Conservation (phyloP, 805 yeast species). For the Kodamaea leandrae region DNA sequence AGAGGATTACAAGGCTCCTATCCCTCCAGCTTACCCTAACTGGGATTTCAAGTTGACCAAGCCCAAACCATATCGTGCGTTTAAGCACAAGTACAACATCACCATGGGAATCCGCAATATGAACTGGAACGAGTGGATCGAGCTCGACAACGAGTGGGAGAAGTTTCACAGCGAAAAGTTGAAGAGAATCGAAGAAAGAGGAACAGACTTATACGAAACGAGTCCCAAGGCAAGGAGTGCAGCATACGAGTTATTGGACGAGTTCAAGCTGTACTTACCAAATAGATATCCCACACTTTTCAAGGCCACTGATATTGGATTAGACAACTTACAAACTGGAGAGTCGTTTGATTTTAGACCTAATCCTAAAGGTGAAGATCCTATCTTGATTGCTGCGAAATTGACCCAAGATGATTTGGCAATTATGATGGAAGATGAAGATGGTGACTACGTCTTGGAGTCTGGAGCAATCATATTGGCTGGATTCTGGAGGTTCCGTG, state of each 20-base stretch:
- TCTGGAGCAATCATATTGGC: conserved; percentile 65
- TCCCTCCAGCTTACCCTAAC: conserved; percentile 43
- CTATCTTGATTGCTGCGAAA: conserved; percentile 55
- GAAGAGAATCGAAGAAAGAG: conserved; percentile 46
- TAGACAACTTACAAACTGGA: conserved; percentile 51
- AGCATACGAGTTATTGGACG: conserved; percentile 54
- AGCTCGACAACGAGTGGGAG: conserved; percentile 64
- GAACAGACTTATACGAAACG: conserved; percentile 50
- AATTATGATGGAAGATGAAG: conserved; percentile 56
- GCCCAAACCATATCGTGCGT: conserved; percentile 66
- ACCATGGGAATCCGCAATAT: conserved; percentile 69
- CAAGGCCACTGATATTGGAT: conserved; percentile 42
- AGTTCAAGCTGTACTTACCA: conserved; percentile 53
- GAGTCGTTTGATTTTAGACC: conserved; percentile 42
- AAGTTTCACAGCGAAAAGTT: conserved; percentile 53
- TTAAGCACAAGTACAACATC: conserved; percentile 59
- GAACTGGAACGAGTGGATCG: conserved; percentile 65
- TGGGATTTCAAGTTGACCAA: conserved; percentile 51
- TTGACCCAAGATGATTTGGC: conserved; percentile 68
- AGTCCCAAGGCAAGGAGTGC: conserved; percentile 50
- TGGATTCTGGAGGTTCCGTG: conserved; percentile 67
- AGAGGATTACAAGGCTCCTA: conserved; percentile 49
- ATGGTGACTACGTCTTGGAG: conserved; percentile 55
- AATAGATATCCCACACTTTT: conserved; percentile 57
- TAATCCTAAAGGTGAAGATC: conserved; percentile 43